Evolutionary conservation across 23 red algal species (phyloP).

Genomic region (Gracilaria gracilis): DNA sequence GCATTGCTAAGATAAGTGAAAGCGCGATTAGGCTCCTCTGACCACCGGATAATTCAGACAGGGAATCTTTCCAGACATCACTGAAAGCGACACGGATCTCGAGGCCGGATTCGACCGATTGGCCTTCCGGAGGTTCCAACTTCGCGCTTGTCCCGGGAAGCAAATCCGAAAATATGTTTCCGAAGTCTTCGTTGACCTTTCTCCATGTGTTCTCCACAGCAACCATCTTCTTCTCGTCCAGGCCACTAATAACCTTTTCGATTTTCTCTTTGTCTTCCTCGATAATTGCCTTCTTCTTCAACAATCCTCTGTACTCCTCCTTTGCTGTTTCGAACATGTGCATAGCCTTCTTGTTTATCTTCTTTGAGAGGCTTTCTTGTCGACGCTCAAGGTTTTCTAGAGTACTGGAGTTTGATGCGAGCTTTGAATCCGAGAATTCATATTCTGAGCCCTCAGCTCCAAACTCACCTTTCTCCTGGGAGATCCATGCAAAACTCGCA

Average conservation of each 20-base stretch:
- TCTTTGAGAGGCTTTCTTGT: slow-evolving; percentile 67
- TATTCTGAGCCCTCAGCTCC: slow-evolving; percentile 50
- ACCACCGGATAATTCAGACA: slow-evolving; percentile 95
- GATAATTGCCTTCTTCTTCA: slow-evolving; percentile 93
- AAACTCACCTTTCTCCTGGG: slow-evolving; percentile 57
- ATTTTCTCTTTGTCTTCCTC: slow-evolving; percentile 94
- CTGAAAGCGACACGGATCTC: slow-evolving; percentile 95
- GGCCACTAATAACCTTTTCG: slow-evolving; percentile 82
- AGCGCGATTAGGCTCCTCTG: slow-evolving; percentile 95
- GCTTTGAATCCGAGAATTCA: slow-evolving; percentile 51
- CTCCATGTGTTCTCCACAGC: slow-evolving; percentile 96
- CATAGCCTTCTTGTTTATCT: slow-evolving; percentile 92
- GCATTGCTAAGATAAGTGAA: slow-evolving; percentile 93
- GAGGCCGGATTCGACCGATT: slow-evolving; percentile 78
- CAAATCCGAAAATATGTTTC: slow-evolving; percentile 90
- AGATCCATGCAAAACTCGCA: slow-evolving; percentile 61
- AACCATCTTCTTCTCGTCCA: slow-evolving; percentile 98
- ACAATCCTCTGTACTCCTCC: slow-evolving; percentile 88
- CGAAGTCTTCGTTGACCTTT: slow-evolving; percentile 90
- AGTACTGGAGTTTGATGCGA: neutral
- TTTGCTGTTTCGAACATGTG: slow-evolving; percentile 94
- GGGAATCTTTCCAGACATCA: slow-evolving; percentile 89
- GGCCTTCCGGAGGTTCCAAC: slow-evolving; percentile 80
- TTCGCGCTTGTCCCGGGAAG: slow-evolving; percentile 79
- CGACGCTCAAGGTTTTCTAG: slow-evolving; percentile 44